phyloP scores from a whole-genome alignment of 305 asterid genomes.

The Ruellia speciosa region DNA sequence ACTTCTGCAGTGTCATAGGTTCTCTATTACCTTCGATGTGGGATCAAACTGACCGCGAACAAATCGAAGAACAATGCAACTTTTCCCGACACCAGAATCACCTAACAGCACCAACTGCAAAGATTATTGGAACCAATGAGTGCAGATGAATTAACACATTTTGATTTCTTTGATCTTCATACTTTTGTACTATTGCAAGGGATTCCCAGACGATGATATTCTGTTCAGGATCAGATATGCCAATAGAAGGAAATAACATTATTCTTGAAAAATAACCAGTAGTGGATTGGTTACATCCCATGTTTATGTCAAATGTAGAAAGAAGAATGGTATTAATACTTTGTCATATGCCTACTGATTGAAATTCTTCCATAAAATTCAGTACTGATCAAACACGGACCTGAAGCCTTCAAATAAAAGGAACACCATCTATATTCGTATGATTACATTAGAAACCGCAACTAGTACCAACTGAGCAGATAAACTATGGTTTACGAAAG shows the following conservation, averaged over 20 bases:
- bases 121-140: slow-evolving; percentile 22
- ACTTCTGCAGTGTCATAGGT: slow-evolving; percentile 1
- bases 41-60: slow-evolving; percentile 99
- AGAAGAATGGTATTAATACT: too few relatives aligned
- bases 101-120: slow-evolving; percentile 87
- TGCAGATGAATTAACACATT: neutral
- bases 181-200: neutral
- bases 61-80: slow-evolving; percentile 96
- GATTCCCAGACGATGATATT: neutral
- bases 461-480: neutral
- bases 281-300: too few relatives aligned
- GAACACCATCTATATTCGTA: too few relatives aligned
- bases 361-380: too few relatives aligned
- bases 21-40: slow-evolving; percentile 70
- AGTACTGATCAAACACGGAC: too few relatives aligned
- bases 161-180: slow-evolving; percentile 2
- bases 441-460: neutral
- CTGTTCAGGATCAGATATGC: neutral
- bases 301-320: too few relatives aligned
- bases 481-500: neutral
- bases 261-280: too few relatives aligned
- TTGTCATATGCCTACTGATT: too few relatives aligned
- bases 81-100: slow-evolving; percentile 97
- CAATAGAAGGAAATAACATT: too few relatives aligned
- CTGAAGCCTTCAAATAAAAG: too few relatives aligned